Conservation (phyloP, 768 basidiomycete species). For the Suillus bovinus region DNA sequence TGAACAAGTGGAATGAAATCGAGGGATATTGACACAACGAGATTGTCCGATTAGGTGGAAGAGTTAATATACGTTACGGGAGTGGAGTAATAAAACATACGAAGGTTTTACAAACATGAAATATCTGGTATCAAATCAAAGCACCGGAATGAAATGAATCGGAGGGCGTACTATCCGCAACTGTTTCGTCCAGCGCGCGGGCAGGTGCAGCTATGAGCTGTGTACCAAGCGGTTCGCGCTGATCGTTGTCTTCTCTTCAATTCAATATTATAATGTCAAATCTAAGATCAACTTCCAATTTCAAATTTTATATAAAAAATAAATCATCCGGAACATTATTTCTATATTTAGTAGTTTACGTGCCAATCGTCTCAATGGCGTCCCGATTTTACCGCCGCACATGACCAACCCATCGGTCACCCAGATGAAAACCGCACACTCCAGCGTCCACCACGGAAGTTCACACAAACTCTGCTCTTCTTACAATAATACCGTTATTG, state of each 20-base stretch:
- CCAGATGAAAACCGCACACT: slow-evolving; percentile 5
- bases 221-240: slow-evolving; percentile 3
- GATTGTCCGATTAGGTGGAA: slow-evolving; percentile 27
- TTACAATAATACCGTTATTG: no score
- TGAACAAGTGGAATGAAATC: slow-evolving; percentile 14
- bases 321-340: slow-evolving; percentile 14
- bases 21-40: slow-evolving; percentile 23
- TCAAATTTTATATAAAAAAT: slow-evolving; percentile 26
- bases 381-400: background rate
- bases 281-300: slow-evolving; percentile 33
- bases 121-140: slow-evolving; percentile 8
- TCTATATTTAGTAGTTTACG: slow-evolving; percentile 14
- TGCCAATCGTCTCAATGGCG: slow-evolving; percentile 8
- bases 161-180: slow-evolving; percentile 4
- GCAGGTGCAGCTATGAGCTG: background rate
- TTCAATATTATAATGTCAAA: slow-evolving; percentile 7
- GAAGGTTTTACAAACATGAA: slow-evolving; percentile 9
- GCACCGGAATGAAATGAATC: slow-evolving; percentile 3
- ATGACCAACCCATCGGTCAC: background rate
- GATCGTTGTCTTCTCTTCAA: slow-evolving; percentile 7
- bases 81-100: slow-evolving; percentile 16
- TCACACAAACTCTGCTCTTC: no score
- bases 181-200: background rate
- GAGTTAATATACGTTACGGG: slow-evolving; percentile 31
- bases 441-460: slow-evolving; percentile 7